phyloP scores from a whole-genome alignment of 768 basidiomycete species.

The Bullera alba region DNA sequence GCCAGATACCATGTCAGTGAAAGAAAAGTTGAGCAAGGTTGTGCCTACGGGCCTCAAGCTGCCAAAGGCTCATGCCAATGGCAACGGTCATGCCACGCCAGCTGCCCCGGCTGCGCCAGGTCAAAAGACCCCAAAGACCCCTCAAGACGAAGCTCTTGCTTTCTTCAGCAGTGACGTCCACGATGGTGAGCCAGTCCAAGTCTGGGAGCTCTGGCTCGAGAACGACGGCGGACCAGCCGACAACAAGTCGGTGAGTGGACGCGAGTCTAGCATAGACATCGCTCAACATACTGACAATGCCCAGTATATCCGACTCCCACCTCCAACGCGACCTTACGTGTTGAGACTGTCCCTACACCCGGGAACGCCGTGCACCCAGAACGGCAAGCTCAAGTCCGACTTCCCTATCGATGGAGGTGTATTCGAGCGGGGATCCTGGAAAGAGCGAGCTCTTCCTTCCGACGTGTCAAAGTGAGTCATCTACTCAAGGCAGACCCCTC shows the following conservation, averaged over 20 bases:
- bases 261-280: not conserved
- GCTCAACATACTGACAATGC: not conserved
- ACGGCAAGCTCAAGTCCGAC: conserved; percentile 91
- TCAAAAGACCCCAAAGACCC: conserved; percentile 64
- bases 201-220: conserved; percentile 80
- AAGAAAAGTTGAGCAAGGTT: conserved; percentile 8
- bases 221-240: conserved; percentile 84
- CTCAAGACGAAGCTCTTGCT: conserved; percentile 83
- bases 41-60: not conserved
- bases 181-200: conserved; percentile 51
- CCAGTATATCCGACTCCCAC: conserved; percentile 93
- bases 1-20: conserved; percentile 2
- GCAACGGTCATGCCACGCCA: too few species aligned
- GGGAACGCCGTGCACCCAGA: conserved; percentile 80
- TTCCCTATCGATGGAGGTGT: conserved; percentile 88
- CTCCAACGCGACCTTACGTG: conserved; percentile 79
- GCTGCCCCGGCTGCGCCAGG: not conserved
- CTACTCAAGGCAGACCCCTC: not conserved
- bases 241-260: conserved; percentile 64
- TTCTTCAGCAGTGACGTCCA: conserved; percentile 69
- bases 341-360: conserved; percentile 85
- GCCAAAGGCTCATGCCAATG: not conserved
- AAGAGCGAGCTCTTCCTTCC: conserved; percentile 53
- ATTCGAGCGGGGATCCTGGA: conserved; percentile 69
- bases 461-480: conserved; percentile 53